Evolutionary conservation across 257 asterid species (phyloP), one percentile per base, ranked within the genome.

Genomic region (Buddleja alternifolia): DNA sequence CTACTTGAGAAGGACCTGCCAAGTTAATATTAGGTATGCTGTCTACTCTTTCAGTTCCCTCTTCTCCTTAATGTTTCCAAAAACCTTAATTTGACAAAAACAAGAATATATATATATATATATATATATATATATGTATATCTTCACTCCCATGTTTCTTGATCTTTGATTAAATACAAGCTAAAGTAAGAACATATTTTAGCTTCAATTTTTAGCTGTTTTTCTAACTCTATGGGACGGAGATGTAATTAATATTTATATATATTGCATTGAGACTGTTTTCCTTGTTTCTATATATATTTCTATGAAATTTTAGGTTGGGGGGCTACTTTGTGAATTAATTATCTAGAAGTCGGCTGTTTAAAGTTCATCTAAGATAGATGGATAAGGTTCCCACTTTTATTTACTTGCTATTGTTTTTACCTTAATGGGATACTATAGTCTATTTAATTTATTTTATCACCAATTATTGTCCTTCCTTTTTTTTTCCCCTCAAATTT

Each of bases 361-460:
- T 16, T 15, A 23, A 32, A 3, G 39, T 6, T 20, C 6, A 24
- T 51, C 48, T 37, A 52, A 52, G 50, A 15, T 41, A 20, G 41
- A 15, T 69, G 74, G 81, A 80, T 74, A 75, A 79, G 75, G 79
- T 61, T 37, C 29, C 72, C 64, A 70, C 80, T 66, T 69, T 68
- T 59, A n/a, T 53, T 54, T 6, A n/a, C 23, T 61, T 60, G 25
- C 47, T 36, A 7, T 25, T 37, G 29, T 65, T 46, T 34, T 62
- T 42, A 69, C 17, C 32, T 55, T 32, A 37, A 66, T 42, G 60
- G 2, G 6, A 34, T 44, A 34, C 45, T 66, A 14, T 54, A 1
- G 5, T 2, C 5, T 2, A 5, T 67, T 59, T 25, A 73, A 75
- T 68, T 72, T 72, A 50, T 61, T 72, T 42, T 23, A 42, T 44